Evolutionary conservation across 352 stramenopile species (phyloP), one percentile per base, ranked within the genome.

Genomic region (Lagenidium giganteum): DNA sequence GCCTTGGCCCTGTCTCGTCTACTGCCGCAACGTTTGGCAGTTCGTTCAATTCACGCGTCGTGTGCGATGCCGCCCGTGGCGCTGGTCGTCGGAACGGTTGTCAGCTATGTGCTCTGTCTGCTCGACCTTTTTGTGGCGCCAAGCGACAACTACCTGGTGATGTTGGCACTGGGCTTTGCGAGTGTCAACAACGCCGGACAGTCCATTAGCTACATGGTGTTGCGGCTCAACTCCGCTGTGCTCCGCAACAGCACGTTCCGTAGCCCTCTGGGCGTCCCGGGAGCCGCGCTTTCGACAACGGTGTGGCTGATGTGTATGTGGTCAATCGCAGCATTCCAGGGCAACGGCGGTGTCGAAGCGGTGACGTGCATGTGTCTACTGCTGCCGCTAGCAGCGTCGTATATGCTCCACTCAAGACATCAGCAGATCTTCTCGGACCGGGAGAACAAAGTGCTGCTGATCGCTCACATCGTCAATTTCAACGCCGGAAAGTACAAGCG

Each of bases 181-280:
- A 47, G 53, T 20, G 21, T 45, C 16, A 22, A 46, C 1, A 63
- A 67, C 47, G 43, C 44, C n/a, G 39, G 44, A 1, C 57, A 64
- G 39, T 64, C 47, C 31, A 42, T 61, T 31, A 53, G 57, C 22
- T 67, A 67, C 52, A n/a, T n/a, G n/a, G n/a, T n/a, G n/a, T n/a
- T n/a, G n/a, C n/a, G n/a, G n/a, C n/a, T n/a, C n/a, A 28, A 61
- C 20, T 67, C 53, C 35, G 20, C 20, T 3, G 44, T 41, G 36
- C 45, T 65, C 41, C 32, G 55, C 22, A 47, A 36, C 31, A 45
- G 28, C 2, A 4, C 31, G 6, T 61, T 51, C 28, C 5, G 3
- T 11, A 56, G 24, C 11, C 52, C 52, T n/a, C 51, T 56, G 16
- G 52, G 52, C 13, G 29, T 61, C 4, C 2, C 21, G 3, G 52